phyloP scores from a whole-genome alignment of 768 basidiomycete genomes.

The Nevesoporus exiguus region DNA sequence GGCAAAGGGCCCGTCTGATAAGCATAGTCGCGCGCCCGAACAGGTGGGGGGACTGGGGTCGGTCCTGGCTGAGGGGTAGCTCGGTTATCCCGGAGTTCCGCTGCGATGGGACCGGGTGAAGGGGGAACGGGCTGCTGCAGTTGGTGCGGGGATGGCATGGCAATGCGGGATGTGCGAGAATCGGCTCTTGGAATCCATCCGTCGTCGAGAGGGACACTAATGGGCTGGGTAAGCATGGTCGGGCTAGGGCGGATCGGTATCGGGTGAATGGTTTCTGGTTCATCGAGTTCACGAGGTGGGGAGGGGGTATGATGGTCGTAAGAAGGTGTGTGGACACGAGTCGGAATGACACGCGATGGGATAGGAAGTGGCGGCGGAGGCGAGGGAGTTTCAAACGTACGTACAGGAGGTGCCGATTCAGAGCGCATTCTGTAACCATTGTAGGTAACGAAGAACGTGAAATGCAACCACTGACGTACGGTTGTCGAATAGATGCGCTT shows the following conservation, averaged over 20 bases:
- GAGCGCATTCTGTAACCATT: constrained; percentile 22
- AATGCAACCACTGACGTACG: constrained; percentile 21
- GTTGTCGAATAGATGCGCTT: constrained; percentile 14
- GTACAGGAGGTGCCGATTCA: constrained; percentile 29
- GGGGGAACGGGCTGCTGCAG: constrained; percentile 12
- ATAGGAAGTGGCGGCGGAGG: constrained; percentile 22
- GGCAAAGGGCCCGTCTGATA: constrained; percentile 19
- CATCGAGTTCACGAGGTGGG: constrained; percentile 4
- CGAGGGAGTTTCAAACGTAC: constrained; percentile 14
- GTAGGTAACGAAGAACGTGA: constrained; percentile 9
- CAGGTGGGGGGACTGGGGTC: constrained; percentile 20
- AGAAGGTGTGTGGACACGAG: constrained; percentile 21
- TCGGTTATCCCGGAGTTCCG: constrained; percentile 14
- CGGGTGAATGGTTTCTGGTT: constrained; percentile 29
- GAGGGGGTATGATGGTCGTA: constrained; percentile 13
- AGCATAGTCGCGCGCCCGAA: constrained; percentile 30
- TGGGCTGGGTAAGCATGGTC: constrained; percentile 1
- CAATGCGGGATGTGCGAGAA: constrained; percentile 24
- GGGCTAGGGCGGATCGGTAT: constrained; percentile 27
- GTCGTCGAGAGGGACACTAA: constrained; percentile 20
- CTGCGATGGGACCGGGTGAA: constrained; percentile 13
- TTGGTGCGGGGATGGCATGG: constrained; percentile 22
- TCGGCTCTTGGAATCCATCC: constrained; percentile 31
- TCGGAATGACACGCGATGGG: constrained; percentile 16
- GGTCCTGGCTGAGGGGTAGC: constrained; percentile 7